Conservation (phyloP, 495 filamentous ascomycete genomes). For the Penicillium mononematosum region DNA sequence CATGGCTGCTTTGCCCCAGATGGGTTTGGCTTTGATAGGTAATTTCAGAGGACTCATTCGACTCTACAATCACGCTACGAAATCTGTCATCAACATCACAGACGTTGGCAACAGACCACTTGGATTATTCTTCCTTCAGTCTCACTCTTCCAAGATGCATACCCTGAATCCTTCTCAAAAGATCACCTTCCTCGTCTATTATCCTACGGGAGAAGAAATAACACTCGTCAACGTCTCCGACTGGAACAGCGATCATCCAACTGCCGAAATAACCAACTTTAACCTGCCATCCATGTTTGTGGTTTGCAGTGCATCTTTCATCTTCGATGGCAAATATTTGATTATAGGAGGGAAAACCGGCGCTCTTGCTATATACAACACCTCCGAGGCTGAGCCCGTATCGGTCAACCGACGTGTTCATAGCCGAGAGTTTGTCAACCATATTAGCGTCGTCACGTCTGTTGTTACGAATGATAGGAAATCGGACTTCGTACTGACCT, state of each 20-base stretch:
- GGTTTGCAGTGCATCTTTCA: constrained; percentile 38
- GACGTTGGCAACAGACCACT: constrained; percentile 29
- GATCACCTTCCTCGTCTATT: constrained; percentile 34
- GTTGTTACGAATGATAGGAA: constrained; percentile 8
- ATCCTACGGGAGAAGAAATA: constrained; percentile 28
- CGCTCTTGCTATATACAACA: constrained; percentile 53
- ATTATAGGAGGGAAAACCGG: constrained; percentile 69
- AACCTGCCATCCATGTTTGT: constrained; percentile 36
- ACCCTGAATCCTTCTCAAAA: not conserved
- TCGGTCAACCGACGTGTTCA: constrained; percentile 42
- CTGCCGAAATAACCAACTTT: constrained; percentile 24
- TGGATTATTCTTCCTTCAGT: constrained; percentile 27
- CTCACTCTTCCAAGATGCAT: constrained; percentile 4
- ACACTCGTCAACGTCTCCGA: constrained; percentile 32
- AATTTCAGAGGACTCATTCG: constrained; percentile 32
- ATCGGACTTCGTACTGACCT: constrained; percentile 52
- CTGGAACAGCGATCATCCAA: constrained; percentile 16
- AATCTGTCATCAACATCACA: constrained; percentile 26
- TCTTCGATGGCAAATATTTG: constrained; percentile 45
- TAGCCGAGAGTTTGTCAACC: constrained; percentile 67
- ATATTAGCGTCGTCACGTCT: constrained; percentile 47
- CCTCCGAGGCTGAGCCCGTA: constrained; percentile 25
- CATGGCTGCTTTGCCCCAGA: constrained; percentile 29
- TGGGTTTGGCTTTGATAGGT: constrained; percentile 40
- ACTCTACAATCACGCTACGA: constrained; percentile 38